These are phyloP conservation scores for Berberis vulgaris DNA, from an alignment of 164 flowering plant genomes.

Conservation along the genomic window DNA sequence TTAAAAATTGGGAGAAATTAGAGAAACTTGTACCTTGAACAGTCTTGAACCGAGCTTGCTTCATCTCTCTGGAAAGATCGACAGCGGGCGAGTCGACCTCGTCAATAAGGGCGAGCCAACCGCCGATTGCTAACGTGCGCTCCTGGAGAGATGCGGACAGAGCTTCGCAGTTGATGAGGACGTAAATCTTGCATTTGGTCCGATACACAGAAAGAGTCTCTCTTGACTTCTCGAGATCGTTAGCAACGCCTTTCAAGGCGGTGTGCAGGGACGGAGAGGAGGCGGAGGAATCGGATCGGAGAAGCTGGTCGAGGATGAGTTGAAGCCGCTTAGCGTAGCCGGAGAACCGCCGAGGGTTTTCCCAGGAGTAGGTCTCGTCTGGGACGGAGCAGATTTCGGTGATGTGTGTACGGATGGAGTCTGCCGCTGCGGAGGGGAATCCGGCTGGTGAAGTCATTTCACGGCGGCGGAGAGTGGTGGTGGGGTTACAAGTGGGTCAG, in stretches of 20 bases:
- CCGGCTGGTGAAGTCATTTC: no score
- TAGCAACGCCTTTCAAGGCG: constrained; percentile 35
- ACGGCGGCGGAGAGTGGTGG: no score
- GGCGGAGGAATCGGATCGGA: constrained; percentile 16
- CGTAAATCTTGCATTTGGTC: constrained; percentile 32
- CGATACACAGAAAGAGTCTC: constrained; percentile 26
- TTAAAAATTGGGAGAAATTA: no score
- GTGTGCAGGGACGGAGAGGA: constrained; percentile 28
- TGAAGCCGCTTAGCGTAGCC: constrained; percentile 36
- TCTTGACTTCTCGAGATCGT: constrained; percentile 24
- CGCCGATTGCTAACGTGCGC: constrained; percentile 28
- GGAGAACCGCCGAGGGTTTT: constrained; percentile 30
- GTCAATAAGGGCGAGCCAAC: constrained; percentile 48
- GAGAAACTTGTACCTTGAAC: constrained; percentile 24
- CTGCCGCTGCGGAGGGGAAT: no score
- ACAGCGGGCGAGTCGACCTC: constrained; percentile 35
- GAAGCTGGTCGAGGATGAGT: constrained; percentile 22
- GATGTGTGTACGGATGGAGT: neutral
- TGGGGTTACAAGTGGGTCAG: no score
- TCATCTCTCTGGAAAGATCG: constrained; percentile 49
- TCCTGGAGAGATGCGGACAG: constrained; percentile 31
- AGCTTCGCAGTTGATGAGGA: constrained; percentile 35
- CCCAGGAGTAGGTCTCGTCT: constrained; percentile 27
- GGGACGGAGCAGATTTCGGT: constrained; percentile 20
- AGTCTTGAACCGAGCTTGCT: constrained; percentile 36